Evolutionary conservation across 495 filamentous ascomycete genomes (phyloP), one percentile per base, ranked within the genome.

Genomic region (Bacidia rubella): DNA sequence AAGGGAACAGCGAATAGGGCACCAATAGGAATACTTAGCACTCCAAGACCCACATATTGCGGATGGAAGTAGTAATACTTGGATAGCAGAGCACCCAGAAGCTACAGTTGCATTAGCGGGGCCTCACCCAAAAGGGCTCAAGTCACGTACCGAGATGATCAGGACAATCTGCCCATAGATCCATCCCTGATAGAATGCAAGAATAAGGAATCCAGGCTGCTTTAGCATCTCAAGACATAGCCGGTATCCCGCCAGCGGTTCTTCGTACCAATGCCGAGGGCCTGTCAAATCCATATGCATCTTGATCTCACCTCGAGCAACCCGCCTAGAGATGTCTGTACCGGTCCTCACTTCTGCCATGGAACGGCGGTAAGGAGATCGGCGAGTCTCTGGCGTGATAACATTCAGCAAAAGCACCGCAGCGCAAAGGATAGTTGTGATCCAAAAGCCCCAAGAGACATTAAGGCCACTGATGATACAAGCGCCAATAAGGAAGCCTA

Each of bases 381-480:
- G 73, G 54, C 82, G 68, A 44, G 78, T 77, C 59, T 86, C 82
- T 2, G 82, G 82, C 19, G 73, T 72, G 25, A 85, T 54, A 20
- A 85, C 72, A 51, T 86, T 85, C 12, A 86, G 69, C 23, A 83
- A 53, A 21, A 87, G 65, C 29, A 83, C 70, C 12, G 70, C 63
- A 11, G 75, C 79, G 41, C 78, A 71, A 25, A 87, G 60, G 29
- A 81, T 69, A 50, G 85, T 78, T 44, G 76, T 75, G 56, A 86
- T 70, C 63, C 84, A 86, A 60, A 87, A 84, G 0, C 84, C 85
- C 81, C 82, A 87, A 9, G 76, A 73, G 7, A 82, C 81, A 53
- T 72, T 68, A 19, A 78, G 59, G 10, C 46, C 56, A 48, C 79
- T 74, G 56, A 87, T 81, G 58, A 86, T 78, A 26, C 70, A 56